Evolutionary conservation across 768 basidiomycete species (phyloP).

Genomic region (Serendipita sp.): DNA sequence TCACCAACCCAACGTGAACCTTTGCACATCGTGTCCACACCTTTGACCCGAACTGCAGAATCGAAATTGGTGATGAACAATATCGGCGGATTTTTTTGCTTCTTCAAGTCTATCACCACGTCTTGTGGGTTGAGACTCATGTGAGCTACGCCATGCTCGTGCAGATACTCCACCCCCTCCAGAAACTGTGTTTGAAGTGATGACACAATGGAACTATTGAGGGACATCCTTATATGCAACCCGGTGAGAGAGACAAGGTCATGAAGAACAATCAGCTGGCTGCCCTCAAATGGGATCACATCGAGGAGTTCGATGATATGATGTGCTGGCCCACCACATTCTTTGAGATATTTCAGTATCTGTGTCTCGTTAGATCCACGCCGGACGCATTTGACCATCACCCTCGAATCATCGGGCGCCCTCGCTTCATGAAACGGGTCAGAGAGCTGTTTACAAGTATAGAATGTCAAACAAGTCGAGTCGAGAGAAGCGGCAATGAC

Average conservation of each 20-base stretch:
- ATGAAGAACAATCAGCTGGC: neutral
- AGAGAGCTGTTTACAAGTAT: neutral
- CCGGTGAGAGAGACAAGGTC: too few species aligned
- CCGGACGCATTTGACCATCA: neutral
- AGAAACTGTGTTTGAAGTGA: conserved; percentile 7
- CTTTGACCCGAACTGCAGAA: too few species aligned
- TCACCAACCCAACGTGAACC: too few species aligned
- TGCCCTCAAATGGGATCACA: too few species aligned
- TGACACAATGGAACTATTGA: too few species aligned
- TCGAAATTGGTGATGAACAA: neutral
- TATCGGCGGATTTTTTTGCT: neutral
- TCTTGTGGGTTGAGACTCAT: conserved; percentile 12
- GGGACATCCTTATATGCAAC: too few species aligned
- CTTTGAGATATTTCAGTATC: neutral
- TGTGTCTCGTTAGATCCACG: neutral
- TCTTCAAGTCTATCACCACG: conserved; percentile 5
- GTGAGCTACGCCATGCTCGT: conserved; percentile 11
- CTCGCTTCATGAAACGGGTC: neutral
- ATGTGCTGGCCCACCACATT: neutral
- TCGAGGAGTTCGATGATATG: neutral
- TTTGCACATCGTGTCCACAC: too few species aligned
- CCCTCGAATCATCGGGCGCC: neutral
- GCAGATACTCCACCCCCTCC: conserved; percentile 11
- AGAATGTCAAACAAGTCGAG: too few species aligned
- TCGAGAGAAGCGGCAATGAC: too few species aligned